Conservation (phyloP, 2,329 filamentous ascomycete genomes). For the Kalaharituber pfeilii region DNA sequence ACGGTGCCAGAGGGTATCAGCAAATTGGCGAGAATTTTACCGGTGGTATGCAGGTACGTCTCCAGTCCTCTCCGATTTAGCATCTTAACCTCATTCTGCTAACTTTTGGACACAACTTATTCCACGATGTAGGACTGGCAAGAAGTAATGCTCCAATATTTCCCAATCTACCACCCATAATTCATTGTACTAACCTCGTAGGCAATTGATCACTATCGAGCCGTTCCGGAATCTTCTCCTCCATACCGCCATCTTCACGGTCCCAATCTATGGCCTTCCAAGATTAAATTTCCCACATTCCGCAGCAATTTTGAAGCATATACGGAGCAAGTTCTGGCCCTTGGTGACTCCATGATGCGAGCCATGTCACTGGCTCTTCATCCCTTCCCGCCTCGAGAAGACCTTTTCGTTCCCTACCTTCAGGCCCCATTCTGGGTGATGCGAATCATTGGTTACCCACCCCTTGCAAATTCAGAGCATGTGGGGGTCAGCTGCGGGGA, state of each 20-base stretch:
- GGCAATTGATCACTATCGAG: constrained; percentile 24
- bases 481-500: constrained; percentile 29
- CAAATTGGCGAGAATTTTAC: constrained; percentile 23
- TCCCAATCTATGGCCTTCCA: constrained; percentile 30
- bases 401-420: constrained; percentile 22
- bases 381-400: constrained; percentile 14
- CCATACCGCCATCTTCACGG: constrained; percentile 27
- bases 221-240: constrained; percentile 18
- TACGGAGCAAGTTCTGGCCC: constrained; percentile 11
- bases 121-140: constrained; percentile 25
- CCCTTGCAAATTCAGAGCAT: constrained; percentile 4
- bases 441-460: constrained; percentile 23
- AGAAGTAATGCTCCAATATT: constrained; percentile 11
- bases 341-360: constrained; percentile 20
- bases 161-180: background rate
- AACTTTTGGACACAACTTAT: background rate
- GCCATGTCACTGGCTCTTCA: constrained; percentile 21
- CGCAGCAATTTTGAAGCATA: constrained; percentile 23
- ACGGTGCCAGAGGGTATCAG: constrained; percentile 22
- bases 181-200: constrained; percentile 2
- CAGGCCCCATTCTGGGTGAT: constrained; percentile 22
- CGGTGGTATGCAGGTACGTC: constrained; percentile 17
- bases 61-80: background rate
- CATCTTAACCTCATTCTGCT: too few relatives aligned
- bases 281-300: constrained; percentile 18